A percentile compares a stretch with the other conserved stretches of the same genome.
phyloP scores from a whole-genome alignment of 768 basidiomycete species.

The Candolleomyces eurysporus region DNA sequence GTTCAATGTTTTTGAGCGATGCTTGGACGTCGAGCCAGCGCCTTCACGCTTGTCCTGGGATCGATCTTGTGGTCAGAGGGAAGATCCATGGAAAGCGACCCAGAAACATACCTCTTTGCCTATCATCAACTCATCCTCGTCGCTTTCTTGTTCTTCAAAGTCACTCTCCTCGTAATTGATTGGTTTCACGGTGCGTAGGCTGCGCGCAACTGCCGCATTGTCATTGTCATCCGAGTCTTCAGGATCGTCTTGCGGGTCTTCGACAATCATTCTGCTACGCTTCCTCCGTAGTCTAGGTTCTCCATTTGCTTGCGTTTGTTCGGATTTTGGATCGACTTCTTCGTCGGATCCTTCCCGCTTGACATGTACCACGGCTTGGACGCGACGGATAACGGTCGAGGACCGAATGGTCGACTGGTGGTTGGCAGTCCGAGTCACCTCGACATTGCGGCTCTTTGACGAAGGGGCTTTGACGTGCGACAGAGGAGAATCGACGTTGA shows the following conservation, averaged over 20 bases:
- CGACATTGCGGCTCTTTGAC: not conserved
- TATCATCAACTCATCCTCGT: slow-evolving; percentile 63
- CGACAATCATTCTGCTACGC: slow-evolving; percentile 10
- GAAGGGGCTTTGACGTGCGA: not conserved
- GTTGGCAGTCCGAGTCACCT: not conserved
- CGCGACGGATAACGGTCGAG: slow-evolving; percentile 55
- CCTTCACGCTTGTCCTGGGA: slow-evolving; percentile 15
- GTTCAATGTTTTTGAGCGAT: too few species aligned
- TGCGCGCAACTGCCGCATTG: not conserved
- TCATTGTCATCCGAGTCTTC: slow-evolving; percentile 8
- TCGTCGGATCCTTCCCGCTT: slow-evolving; percentile 56
- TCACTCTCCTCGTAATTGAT: slow-evolving; percentile 26
- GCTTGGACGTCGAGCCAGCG: slow-evolving; percentile 21
- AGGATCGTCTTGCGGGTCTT: slow-evolving; percentile 14
- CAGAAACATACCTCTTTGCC: slow-evolving; percentile 46
- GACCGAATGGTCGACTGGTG: slow-evolving; percentile 8
- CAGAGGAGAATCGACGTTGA: slow-evolving; percentile 22
- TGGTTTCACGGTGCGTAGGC: slow-evolving; percentile 1
- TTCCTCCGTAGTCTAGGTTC: not conserved
- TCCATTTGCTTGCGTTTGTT: slow-evolving; percentile 9
- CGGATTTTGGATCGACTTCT: slow-evolving; percentile 11
- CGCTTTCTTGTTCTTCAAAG: slow-evolving; percentile 26
- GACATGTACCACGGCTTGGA: slow-evolving; percentile 62
- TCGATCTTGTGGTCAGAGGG: too few species aligned
- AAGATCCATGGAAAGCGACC: not conserved